phyloP scores from a whole-genome alignment of 306 rosid genomes.

The Vigna nakashimae region DNA sequence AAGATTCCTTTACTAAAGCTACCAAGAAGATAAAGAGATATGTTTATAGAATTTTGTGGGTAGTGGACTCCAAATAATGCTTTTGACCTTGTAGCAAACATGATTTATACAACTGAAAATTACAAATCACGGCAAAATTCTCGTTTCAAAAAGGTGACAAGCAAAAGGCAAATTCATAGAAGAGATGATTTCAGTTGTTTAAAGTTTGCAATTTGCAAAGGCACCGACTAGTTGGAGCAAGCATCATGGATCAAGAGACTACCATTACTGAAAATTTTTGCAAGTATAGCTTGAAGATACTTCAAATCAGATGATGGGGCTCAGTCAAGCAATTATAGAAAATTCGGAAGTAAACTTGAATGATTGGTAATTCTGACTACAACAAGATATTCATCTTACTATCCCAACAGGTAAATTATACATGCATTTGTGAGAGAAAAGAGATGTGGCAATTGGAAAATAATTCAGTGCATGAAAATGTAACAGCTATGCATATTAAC shows the following conservation, averaged over 20 bases:
- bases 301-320: conserved; percentile 10
- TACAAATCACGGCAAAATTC: too few relatives aligned
- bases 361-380: conserved; percentile 12
- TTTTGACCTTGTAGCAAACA: background rate
- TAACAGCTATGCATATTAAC: background rate
- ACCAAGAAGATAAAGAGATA: background rate
- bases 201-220: conserved; percentile 15
- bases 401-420: conserved; percentile 28
- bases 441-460: conserved; percentile 19
- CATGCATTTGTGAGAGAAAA: background rate
- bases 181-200: background rate
- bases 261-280: conserved; percentile 27
- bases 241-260: background rate
- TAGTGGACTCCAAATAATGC: background rate
- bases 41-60: background rate
- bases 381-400: conserved; percentile 1
- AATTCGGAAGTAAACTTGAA: background rate
- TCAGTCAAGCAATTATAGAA: conserved; percentile 30
- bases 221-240: conserved; percentile 12
- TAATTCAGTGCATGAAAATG: conserved; percentile 9
- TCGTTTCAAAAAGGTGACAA: background rate
- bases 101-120: too few relatives aligned
- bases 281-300: background rate
- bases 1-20: conserved; percentile 26
- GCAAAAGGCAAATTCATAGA: conserved; percentile 6